Base-by-base conservation (phyloP, 164 flowering plant genomes). In the Vitis amurensis region DNA sequence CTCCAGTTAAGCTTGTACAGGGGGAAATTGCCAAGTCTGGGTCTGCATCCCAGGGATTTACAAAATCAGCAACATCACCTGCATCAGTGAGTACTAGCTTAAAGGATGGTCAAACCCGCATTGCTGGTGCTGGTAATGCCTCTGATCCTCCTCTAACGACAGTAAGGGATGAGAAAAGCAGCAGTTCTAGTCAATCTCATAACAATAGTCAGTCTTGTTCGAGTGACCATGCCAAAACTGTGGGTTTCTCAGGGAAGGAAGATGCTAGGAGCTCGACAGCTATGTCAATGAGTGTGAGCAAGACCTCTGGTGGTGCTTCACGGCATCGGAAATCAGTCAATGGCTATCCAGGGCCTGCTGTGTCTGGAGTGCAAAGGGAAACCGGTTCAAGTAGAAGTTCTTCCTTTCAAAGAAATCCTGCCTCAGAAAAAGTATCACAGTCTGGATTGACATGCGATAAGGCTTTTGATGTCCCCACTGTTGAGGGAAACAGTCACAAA, bases 171-270 rank as follows among this genome's bases (percentile, higher is more conserved):
- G 85, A 83, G 60, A 77, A 73, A 50, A 81, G 82, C 71, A 77
- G 87, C 71, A 86, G 93, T 68, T 93, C 98, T 53, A 86, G 97
- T 79, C 97, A 89, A 68, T 91, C 95, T 31, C 98, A 87, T 59
- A 94, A 83, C 76, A 84, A 86, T 61, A 87, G 95, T 70, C 99
- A 88, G 60, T 87, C 97, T 52, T 82, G 83, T 79, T 87, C 92
- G 1, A 84, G 91, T 73, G 97, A 89, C 67, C 90, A 81, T 79
- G 86, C 81, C 30, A 91, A 86, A 73, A 69, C 75, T 30, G 79
- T 73, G 65, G 85, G 71, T 56, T 78, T 76, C 44, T 82, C 85
- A 16, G 81, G 78, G 61, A 89, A 84, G 79, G 97, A 93, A 72
- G 97, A 93, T 77, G 86, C 84, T 0, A 86, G 88, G 79, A 90